Base-by-base conservation (phyloP, 108 stramenopile genomes). In the Chaetoceros muelleri region DNA sequence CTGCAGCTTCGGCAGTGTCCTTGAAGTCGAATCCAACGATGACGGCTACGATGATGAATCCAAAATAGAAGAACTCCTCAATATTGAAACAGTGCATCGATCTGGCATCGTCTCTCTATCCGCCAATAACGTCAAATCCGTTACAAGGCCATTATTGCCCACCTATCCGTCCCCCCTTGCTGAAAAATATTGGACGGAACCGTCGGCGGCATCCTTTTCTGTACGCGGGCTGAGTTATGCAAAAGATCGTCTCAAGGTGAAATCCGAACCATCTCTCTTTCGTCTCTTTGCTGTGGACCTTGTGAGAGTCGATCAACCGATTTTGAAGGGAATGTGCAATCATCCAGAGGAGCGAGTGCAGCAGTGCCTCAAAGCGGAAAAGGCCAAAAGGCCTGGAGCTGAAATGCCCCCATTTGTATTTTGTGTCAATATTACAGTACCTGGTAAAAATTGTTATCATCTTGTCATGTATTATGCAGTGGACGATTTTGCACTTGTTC, bases 281-380 rank as follows among this genome's bases (percentile, higher is more conserved):
- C 73, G 66, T 16, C 65, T 95, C 17, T 57, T 92, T 50, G 74
- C 90, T 2, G 81, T 83, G 7, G 95, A 95, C 64, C 30, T 95
- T 45, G 71, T 95, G 5, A 75, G 90, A 64, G 53, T 69, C 0
- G 66, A 67, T 22, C 57, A 53, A 3, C 79, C 82, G 13, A 73
- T 87, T 20, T 65, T 71, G 63, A 72, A 67, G 30, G 88, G 93
- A 25, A 73, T 95, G 60, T 91, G 90, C 54, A 69, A 57, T 23
- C 87, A 93, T 53, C 90, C 90, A 0, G 67, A 65, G 2, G 90
- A 95, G 53, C 82, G 94, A 8, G 78, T 95, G 19, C 87, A 93
- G 60, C 28, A 61, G 52, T 91, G 91, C 1, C 56, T 85, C 23
- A 46, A 54, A 44, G 55, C 71, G 20, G 79, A 78, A 44, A 52